Conservation (phyloP, 495 filamentous ascomycete species). For the Letharia columbiana region DNA sequence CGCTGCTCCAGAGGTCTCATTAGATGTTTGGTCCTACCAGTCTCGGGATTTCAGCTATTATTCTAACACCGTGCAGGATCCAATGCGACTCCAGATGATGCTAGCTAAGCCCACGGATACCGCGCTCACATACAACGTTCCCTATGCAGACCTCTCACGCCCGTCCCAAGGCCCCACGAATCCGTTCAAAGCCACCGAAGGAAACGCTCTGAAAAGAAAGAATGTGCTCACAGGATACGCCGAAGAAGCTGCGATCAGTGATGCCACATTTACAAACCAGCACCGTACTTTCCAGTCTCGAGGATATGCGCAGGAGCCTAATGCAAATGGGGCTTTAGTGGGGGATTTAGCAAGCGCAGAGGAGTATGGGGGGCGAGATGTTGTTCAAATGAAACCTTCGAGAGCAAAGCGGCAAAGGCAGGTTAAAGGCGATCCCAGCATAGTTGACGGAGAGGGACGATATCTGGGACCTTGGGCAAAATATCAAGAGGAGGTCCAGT, state of each 20-base stretch:
- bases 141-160: constrained; percentile 63
- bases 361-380: constrained; percentile 45
- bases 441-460: constrained; percentile 75
- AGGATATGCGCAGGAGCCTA: constrained; percentile 52
- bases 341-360: constrained; percentile 45
- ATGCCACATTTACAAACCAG: constrained; percentile 75
- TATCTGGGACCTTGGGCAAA: constrained; percentile 93
- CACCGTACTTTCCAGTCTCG: constrained; percentile 65
- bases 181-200: constrained; percentile 61
- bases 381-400: constrained; percentile 49
- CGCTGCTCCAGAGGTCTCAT: constrained; percentile 50
- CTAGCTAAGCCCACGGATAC: constrained; percentile 47
- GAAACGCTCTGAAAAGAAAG: constrained; percentile 64
- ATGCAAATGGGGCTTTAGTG: constrained; percentile 42
- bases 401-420: constrained; percentile 71
- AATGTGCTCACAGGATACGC: constrained; percentile 87
- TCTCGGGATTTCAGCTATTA: constrained; percentile 8
- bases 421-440: constrained; percentile 68
- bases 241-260: constrained; percentile 79
- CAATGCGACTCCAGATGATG: constrained; percentile 48
- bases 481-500: constrained; percentile 59
- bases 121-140: constrained; percentile 51
- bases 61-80: constrained; percentile 39
- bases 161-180: constrained; percentile 67
- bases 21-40: constrained; percentile 51